Conservation (phyloP, 139 green algal genomes). For the Micromonas commoda region DNA sequence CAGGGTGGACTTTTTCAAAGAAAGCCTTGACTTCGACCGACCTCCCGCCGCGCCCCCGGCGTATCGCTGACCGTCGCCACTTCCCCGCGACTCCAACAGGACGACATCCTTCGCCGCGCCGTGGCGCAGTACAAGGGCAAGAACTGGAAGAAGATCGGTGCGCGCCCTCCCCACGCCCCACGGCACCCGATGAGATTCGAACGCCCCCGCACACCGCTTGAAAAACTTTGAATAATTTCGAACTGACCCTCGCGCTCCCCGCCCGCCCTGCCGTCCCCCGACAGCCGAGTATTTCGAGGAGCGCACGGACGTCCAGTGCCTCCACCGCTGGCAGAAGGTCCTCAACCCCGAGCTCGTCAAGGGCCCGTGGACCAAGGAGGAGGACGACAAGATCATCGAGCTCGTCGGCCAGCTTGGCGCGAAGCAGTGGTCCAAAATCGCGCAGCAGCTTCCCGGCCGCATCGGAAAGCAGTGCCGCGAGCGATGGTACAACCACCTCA, state of each 20-base stretch:
- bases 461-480: constrained; percentile 67
- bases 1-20: too few species aligned
- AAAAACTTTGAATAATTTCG: background rate
- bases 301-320: constrained; percentile 77
- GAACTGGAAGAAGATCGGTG: constrained; percentile 81
- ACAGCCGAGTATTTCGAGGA: constrained; percentile 65
- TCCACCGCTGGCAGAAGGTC: constrained; percentile 85
- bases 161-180: background rate
- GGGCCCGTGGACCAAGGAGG: constrained; percentile 65
- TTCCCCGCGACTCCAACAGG: constrained; percentile 42
- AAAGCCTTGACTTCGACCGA: too few species aligned
- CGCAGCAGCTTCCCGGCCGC: constrained; percentile 49
- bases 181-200: background rate
- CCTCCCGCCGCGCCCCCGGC: too few species aligned
- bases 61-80: too few species aligned
- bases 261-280: background rate
- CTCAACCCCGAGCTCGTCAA: constrained; percentile 79
- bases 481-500: constrained; percentile 71
- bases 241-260: background rate
- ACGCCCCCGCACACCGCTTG: background rate
- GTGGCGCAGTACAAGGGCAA: constrained; percentile 63
- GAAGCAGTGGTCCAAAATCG: constrained; percentile 55
- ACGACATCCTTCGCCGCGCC: constrained; percentile 64
- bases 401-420: constrained; percentile 49
- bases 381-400: constrained; percentile 48